Percentiles rank a stretch among this genome's conserved stretches.
These are phyloP conservation scores for Samsoniella hepiali DNA, from an alignment of 2,329 filamentous ascomycete species.

Conservation along the genomic window DNA sequence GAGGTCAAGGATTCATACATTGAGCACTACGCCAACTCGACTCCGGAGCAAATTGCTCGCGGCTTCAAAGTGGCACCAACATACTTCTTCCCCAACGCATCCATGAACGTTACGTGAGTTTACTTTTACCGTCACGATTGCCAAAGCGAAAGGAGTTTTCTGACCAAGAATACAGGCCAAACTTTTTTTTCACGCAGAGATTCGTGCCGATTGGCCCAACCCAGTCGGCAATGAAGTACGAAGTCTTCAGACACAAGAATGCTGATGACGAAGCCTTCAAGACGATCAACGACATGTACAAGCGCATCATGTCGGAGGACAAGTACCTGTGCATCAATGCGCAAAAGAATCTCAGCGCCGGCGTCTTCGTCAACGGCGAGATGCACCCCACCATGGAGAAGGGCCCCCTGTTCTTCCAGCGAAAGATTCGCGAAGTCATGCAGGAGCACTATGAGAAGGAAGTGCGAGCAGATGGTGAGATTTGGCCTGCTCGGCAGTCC, in stretches of 20 bases:
- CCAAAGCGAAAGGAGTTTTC: background rate
- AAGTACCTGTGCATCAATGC: conserved; percentile 58
- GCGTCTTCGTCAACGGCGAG: conserved; percentile 61
- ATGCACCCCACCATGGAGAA: conserved; percentile 60
- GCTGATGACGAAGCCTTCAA: conserved; percentile 57
- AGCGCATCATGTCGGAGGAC: conserved; percentile 62
- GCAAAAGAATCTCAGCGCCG: conserved; percentile 59
- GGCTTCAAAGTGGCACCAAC: conserved; percentile 46
- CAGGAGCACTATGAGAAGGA: conserved; percentile 47
- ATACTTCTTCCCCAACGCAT: conserved; percentile 51
- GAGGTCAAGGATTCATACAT: conserved; percentile 48
- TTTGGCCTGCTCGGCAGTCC: conserved; percentile 49
- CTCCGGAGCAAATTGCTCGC: conserved; percentile 44
- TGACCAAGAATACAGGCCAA: conserved; percentile 37
- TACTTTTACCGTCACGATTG: background rate
- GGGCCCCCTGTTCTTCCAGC: conserved; percentile 56
- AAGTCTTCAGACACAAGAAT: conserved; percentile 60
- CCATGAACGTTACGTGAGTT: conserved; percentile 48
- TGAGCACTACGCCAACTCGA: conserved; percentile 47
- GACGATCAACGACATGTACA: conserved; percentile 57
- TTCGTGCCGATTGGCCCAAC: conserved; percentile 54
- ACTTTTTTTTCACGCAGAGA: conserved; percentile 63
- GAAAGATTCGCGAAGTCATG: conserved; percentile 45
- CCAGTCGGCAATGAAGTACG: conserved; percentile 56
- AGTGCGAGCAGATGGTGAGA: conserved; percentile 41